Conservation (phyloP, 768 basidiomycete species). For the Polyporus arcularius region DNA sequence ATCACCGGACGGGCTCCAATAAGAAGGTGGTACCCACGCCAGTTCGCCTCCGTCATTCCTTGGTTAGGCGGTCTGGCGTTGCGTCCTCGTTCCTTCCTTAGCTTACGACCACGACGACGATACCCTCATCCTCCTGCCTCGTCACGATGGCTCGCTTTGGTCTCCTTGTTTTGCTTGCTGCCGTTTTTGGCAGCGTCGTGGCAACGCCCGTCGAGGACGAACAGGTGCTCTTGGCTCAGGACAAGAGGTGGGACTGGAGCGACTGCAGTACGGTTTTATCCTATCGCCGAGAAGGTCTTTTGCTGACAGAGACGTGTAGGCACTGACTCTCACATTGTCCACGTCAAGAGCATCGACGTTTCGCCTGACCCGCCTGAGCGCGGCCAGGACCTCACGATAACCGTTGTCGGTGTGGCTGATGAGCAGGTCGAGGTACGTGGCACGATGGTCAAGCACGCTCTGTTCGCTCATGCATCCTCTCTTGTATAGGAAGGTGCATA, state of each 20-base stretch:
- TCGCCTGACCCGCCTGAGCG: conserved; percentile 89
- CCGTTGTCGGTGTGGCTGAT: conserved; percentile 60
- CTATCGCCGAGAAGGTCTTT: conserved; percentile 11
- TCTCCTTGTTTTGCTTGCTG: conserved; percentile 25
- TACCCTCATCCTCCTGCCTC: not conserved
- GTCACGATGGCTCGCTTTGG: conserved; percentile 28
- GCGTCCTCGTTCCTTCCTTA: conserved; percentile 4
- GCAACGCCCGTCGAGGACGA: conserved; percentile 33
- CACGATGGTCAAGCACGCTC: not conserved
- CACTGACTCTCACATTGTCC: conserved; percentile 43
- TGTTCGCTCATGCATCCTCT: not conserved
- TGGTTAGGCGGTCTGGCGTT: conserved; percentile 1
- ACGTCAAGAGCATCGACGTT: conserved; percentile 71
- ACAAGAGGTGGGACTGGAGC: conserved; percentile 41
- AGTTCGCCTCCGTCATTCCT: conserved; percentile 13
- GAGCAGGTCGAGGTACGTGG: conserved; percentile 63
- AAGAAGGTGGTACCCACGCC: conserved; percentile 15
- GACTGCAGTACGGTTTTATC: conserved; percentile 69
- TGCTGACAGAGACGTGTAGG: conserved; percentile 39
- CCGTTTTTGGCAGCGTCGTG: conserved; percentile 27
- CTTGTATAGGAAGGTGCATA: conserved; percentile 78
- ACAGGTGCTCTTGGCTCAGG: conserved; percentile 24
- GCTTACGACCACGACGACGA: conserved; percentile 16
- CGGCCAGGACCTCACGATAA: conserved; percentile 87
- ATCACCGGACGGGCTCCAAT: not conserved